phyloP scores from a whole-genome alignment of 495 filamentous ascomycete species.

The Parmelia sp. region DNA sequence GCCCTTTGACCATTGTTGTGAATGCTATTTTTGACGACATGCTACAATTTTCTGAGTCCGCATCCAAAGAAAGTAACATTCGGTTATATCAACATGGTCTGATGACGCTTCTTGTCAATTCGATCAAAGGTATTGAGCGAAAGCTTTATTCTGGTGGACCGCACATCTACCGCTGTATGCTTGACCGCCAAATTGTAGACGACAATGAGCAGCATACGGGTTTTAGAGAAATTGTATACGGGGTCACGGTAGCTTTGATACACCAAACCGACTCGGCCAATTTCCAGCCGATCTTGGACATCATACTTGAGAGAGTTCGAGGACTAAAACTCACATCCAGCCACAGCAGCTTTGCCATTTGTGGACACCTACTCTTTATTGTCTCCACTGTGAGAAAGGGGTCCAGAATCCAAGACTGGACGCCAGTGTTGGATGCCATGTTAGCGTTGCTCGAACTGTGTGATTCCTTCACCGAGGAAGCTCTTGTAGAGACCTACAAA shows the following conservation, averaged over 20 bases:
- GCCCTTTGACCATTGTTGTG: constrained; percentile 60
- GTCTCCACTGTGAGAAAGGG: constrained; percentile 72
- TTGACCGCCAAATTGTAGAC: constrained; percentile 44
- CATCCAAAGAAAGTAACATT: constrained; percentile 43
- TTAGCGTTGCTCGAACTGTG: constrained; percentile 47
- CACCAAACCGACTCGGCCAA: constrained; percentile 72
- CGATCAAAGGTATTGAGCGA: constrained; percentile 74
- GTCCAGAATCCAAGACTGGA: constrained; percentile 67
- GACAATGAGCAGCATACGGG: constrained; percentile 32
- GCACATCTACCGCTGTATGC: constrained; percentile 59
- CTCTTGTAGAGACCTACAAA: constrained; percentile 55
- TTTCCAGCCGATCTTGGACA: constrained; percentile 52
- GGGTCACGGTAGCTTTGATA: constrained; percentile 68
- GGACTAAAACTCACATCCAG: constrained; percentile 24
- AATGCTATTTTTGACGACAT: constrained; percentile 64
- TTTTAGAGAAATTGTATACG: constrained; percentile 60
- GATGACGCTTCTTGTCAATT: constrained; percentile 84
- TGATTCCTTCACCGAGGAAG: constrained; percentile 36
- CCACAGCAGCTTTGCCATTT: constrained; percentile 40
- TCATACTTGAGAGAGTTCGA: constrained; percentile 47
- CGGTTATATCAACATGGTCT: constrained; percentile 70
- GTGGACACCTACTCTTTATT: constrained; percentile 58
- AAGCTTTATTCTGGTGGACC: constrained; percentile 73
- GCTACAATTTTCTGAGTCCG: constrained; percentile 42
- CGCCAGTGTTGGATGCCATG: constrained; percentile 50